Conservation (phyloP, 208 protist species). For the Leishmania major region DNA sequence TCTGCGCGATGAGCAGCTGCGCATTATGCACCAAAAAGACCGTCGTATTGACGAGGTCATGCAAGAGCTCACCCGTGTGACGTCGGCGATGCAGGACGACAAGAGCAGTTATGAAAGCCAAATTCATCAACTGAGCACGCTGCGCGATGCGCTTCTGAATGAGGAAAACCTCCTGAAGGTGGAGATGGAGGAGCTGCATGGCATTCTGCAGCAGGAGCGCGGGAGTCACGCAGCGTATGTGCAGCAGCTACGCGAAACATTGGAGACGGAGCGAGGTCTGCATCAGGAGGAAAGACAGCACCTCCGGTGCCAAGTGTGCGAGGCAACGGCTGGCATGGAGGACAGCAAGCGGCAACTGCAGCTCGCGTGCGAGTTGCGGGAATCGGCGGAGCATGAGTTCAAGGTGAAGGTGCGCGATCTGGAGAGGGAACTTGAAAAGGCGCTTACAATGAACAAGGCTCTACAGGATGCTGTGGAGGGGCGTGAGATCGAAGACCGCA, state of each 20-base stretch:
- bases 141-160: constrained; percentile 74
- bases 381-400: constrained; percentile 49
- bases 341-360: constrained; percentile 54
- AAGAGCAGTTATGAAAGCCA: constrained; percentile 44
- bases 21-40: constrained; percentile 59
- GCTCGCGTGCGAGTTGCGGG: constrained; percentile 39
- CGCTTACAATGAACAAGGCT: constrained; percentile 61
- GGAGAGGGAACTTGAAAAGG: constrained; percentile 80
- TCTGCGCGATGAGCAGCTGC: constrained; percentile 70
- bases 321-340: constrained; percentile 40
- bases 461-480: constrained; percentile 75
- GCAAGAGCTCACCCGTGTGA: constrained; percentile 48
- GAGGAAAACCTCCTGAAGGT: constrained; percentile 50
- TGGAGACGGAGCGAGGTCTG: constrained; percentile 35
- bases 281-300: constrained; percentile 42
- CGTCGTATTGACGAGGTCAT: constrained; percentile 57
- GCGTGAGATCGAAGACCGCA: constrained; percentile 76
- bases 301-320: constrained; percentile 38
- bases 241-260: constrained; percentile 42
- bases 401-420: constrained; percentile 45
- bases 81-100: constrained; percentile 40
- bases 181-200: constrained; percentile 51
- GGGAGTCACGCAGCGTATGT: constrained; percentile 37
- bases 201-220: constrained; percentile 39
- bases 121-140: constrained; percentile 52